A percentile compares a stretch with the other conserved stretches of the same genome.
phyloP scores from a whole-genome alignment of 345 rosid species.

The Aquilaria yunnanensis region DNA sequence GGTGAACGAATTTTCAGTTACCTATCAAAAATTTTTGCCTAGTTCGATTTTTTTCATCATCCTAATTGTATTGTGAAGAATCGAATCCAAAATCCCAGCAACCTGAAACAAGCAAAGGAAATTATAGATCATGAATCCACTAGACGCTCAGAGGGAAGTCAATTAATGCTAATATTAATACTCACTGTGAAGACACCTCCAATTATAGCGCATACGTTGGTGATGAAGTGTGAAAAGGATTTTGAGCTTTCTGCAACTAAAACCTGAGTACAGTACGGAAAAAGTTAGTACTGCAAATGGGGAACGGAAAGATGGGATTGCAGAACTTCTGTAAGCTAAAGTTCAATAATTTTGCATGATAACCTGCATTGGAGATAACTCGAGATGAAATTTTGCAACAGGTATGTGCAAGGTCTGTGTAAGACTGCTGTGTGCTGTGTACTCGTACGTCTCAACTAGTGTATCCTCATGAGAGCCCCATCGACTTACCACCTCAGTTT shows the following conservation, averaged over 20 bases:
- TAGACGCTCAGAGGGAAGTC: not conserved
- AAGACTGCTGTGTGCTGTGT: constrained; percentile 95
- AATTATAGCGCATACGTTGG: constrained; percentile 91
- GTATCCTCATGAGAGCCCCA: constrained; percentile 34
- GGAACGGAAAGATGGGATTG: not conserved
- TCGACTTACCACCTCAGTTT: constrained; percentile 73
- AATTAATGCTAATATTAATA: constrained; percentile 6
- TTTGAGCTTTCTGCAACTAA: constrained; percentile 68
- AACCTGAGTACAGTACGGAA: constrained; percentile 42
- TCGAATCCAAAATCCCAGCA: constrained; percentile 90
- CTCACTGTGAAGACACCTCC: constrained; percentile 99
- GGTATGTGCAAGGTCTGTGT: constrained; percentile 69
- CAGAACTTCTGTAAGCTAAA: not conserved
- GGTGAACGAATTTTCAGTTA: not conserved
- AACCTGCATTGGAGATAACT: constrained; percentile 99
- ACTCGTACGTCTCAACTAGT: constrained; percentile 80
- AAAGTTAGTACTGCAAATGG: not conserved
- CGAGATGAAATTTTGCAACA: constrained; percentile 82
- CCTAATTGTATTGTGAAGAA: constrained; percentile 75
- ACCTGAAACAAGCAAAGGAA: constrained; percentile 45
- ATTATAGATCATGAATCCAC: not conserved
- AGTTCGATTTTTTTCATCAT: constrained; percentile 85
- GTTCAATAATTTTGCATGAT: constrained; percentile 4
- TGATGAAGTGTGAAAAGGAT: constrained; percentile 91
- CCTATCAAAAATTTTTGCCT: constrained; percentile 83